Conservation (phyloP, 108 stramenopile genomes). For the Aureococcus anophagefferens region DNA sequence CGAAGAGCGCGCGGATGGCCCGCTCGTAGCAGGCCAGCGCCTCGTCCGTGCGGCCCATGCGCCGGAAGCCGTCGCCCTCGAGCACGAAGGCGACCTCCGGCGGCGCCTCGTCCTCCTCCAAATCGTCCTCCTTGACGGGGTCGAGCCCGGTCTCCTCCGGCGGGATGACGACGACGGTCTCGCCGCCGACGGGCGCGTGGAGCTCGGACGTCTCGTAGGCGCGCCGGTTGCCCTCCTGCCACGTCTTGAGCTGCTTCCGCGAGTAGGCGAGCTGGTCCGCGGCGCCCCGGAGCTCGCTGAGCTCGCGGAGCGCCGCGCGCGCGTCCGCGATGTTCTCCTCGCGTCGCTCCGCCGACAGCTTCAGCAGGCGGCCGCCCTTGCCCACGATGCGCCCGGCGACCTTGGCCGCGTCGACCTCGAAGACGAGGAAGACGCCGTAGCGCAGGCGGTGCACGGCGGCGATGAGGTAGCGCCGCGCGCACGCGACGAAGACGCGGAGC, state of each 20-base stretch:
- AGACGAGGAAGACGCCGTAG: neutral
- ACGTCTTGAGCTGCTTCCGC: neutral
- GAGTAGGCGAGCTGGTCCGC: neutral
- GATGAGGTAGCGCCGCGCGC: neutral
- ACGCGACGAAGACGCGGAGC: neutral
- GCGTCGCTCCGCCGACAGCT: neutral
- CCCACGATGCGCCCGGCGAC: constrained; percentile 1
- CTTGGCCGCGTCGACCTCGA: neutral
- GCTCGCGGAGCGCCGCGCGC: neutral
- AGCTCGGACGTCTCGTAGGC: too few relatives aligned
- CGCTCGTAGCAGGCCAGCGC: neutral
- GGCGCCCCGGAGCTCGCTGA: neutral
- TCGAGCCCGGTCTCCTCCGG: too few relatives aligned
- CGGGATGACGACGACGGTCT: too few relatives aligned
- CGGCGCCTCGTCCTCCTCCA: too few relatives aligned
- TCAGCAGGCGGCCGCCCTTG: neutral
- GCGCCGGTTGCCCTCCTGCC: neutral
- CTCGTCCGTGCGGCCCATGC: neutral
- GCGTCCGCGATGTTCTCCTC: neutral
- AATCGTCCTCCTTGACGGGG: too few relatives aligned
- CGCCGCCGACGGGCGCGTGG: too few relatives aligned
- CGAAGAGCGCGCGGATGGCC: neutral
- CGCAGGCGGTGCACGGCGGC: constrained; percentile 4
- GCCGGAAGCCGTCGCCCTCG: neutral
- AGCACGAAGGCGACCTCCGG: neutral